Evolutionary conservation across 441 rosid species (phyloP), one percentile per base, ranked within the genome.

Genomic region (Daphne laureola): DNA sequence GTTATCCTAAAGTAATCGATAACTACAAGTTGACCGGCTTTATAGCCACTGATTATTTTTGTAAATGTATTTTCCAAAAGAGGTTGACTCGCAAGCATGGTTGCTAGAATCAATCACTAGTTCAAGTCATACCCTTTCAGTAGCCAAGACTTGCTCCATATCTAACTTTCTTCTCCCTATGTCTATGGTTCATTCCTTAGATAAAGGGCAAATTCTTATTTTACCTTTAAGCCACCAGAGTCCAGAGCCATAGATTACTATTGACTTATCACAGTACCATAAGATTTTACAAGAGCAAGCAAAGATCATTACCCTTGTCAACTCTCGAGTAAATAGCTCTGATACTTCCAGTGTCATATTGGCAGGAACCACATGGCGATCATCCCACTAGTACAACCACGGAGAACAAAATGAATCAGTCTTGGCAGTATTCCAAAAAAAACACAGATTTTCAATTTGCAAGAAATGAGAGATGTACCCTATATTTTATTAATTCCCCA

Each of bases 301-400:
- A 65, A 49, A 50, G 43, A 57, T 55, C 46, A 55, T 78, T 81
- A 84, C 97, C 84, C 95, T 73, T 46, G 88, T 81, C 74, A 92
- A 71, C 73, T 89, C 97, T 59, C 98, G 88, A 31, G 86, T 69
- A 66, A 89, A 89, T 63, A 92, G 73, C 77, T 92, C 98, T 14
- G 98, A 89, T 53, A 86, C 84, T 80, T 89, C 98, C 62, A 75
- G 60, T 4, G 97, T 78, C 98, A 92, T 81, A 66, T 81, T 72
- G 52, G 88, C 83, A 64, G 96, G 97, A 73, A 92, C 73, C 51
- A 89, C 88, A 23, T 74, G 72, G 73, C 85, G 96, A 65, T 92
- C 86, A 45, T 89, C 98, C 98, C 98, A 89, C 98, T 92, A 68
- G 67, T 55, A 76, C 31, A 49, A 70, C 14, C 57, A 60, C 48